Evolutionary conservation across 495 filamentous ascomycete genomes (phyloP), one percentile per base, ranked within the genome.

Genomic region (Beverwykella pulmonaria): DNA sequence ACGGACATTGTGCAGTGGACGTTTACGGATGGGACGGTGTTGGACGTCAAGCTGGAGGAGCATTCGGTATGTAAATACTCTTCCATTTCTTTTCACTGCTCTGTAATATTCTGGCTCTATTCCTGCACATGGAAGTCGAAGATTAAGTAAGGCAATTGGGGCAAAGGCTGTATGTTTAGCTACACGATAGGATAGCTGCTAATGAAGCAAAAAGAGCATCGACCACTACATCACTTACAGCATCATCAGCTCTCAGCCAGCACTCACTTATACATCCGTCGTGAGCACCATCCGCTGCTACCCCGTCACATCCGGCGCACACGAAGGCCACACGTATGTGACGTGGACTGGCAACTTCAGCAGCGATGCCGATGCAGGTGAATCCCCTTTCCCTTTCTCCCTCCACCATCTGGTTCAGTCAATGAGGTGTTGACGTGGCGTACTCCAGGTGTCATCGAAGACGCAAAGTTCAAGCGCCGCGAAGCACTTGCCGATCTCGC

Each of bases 21-120:
- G 7, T 90, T 88, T 77, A 80, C 82, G 59, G 87, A 90, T 67
- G 87, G 86, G 17, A 84, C 81, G 26, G 73, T 80, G 55, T 71
- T 87, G 36, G 86, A 90, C 68, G 82, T 90, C 63, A 89, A 89
- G 84, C 84, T 86, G 75, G 87, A 90, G 73, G 87, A 88, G 77
- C 86, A 89, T 77, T 86, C 83, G 60, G 85, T 87, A 75, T 29
- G 81, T 71, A 39, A n/a, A 7, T 14, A 3, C 9, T 15, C 17
- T 9, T n/a, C 39, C 32, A n/a, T n/a, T n/a, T n/a, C n/a, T n/a
- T n/a, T n/a, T n/a, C n/a, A n/a, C n/a, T n/a, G n/a, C n/a, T n/a
- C n/a, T n/a, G n/a, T n/a, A n/a, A n/a, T n/a, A n/a, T n/a, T n/a
- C n/a, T n/a, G n/a, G n/a, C n/a, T n/a, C n/a, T n/a, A n/a, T n/a